Evolutionary conservation across 1,139 yeast species (phyloP), one percentile per base, ranked within the genome.

Genomic region (Nakaseomyces bracarensis): DNA sequence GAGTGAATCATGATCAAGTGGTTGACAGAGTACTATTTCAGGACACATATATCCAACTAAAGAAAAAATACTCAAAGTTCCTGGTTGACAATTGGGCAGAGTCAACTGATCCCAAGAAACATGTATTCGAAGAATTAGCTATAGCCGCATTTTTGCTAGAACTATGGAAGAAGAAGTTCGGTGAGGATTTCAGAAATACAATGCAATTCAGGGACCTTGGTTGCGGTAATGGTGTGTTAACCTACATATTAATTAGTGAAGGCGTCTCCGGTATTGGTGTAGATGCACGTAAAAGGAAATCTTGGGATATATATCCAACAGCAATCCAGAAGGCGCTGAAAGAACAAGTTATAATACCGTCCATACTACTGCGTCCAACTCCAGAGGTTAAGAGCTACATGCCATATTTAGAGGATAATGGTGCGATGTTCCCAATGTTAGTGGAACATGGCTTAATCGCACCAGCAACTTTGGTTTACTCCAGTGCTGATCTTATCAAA

Each of bases 121-220:
- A 91, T 64, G 97, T 89, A 0, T 91, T 89, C 65, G 98, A 91
- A 66, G 98, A 91, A 59, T 73, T 91, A 43, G 95, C 96, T 1
- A 89, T 91, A 51, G 97, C 97, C 0, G 95, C 97, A 0, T 91
- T 89, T 54, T 68, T 91, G 46, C 82, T 89, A n/a, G 95, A 85
- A 60, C 70, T 85, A 30, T 89, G 97, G 97, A 66, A 66, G 6
- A 67, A 71, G 37, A 74, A 75, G 44, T 83, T 80, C 50, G 61
- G 63, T 4, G 45, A 46, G 5, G 58, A 65, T 28, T 63, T 63
- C 30, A 67, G 68, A 26, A 57, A 65, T 2, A 66, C 66, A 13
- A 77, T 85, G 58, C 79, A 81, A 50, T 89, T 89, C 57, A 72
- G 93, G 47, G 98, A 91, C 61, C 63, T 89, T 44, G 98, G 98